These are phyloP conservation scores for Xylariaceae sp. DNA, from an alignment of 2,329 filamentous ascomycete species.

Conservation along the genomic window DNA sequence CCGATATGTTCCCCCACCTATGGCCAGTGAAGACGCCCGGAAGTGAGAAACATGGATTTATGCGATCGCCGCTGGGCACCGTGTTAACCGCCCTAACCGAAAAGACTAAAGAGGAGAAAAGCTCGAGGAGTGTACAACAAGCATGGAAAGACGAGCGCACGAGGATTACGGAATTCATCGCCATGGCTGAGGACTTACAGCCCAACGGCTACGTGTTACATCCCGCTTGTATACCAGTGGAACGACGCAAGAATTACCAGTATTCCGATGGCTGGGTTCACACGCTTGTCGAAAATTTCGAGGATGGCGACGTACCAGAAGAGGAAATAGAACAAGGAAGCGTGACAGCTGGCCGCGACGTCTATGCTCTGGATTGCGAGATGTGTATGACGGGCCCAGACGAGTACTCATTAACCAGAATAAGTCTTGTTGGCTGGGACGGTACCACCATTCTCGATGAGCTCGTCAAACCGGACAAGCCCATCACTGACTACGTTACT, in stretches of 20 bases:
- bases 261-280: constrained; percentile 76
- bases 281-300: constrained; percentile 62
- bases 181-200: constrained; percentile 65
- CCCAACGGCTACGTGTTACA: constrained; percentile 85
- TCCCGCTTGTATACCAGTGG: constrained; percentile 66
- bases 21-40: constrained; percentile 89
- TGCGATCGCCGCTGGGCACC: constrained; percentile 82
- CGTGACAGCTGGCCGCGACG: constrained; percentile 72
- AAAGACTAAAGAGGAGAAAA: constrained; percentile 64
- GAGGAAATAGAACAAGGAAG: constrained; percentile 72
- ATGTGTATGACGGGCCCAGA: constrained; percentile 88
- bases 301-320: constrained; percentile 65
- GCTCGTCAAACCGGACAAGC: constrained; percentile 81
- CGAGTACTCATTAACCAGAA: constrained; percentile 78
- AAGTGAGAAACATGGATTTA: constrained; percentile 71
- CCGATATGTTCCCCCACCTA: constrained; percentile 78
- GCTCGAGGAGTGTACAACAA: constrained; percentile 54
- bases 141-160: constrained; percentile 73
- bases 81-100: constrained; percentile 74
- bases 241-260: constrained; percentile 50
- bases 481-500: constrained; percentile 91
- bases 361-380: constrained; percentile 88
- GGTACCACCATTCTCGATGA: constrained; percentile 80
- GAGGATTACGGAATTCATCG: constrained; percentile 75
- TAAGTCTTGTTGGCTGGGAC: constrained; percentile 84